Evolutionary conservation across 306 rosid species (phyloP).

Genomic region (Inga laurina): DNA sequence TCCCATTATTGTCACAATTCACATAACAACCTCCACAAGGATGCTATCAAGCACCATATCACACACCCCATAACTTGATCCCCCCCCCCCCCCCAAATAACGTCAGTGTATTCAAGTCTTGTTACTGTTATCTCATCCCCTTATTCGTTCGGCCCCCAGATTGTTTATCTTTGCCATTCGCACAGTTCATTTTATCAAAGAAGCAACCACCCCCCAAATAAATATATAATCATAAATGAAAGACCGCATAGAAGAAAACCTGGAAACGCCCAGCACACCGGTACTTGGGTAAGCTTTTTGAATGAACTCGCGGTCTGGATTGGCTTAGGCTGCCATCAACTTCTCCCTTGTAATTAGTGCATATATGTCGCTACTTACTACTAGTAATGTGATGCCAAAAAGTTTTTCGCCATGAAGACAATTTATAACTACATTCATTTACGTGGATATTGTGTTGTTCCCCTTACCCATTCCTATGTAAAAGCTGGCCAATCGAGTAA

Average conservation of each 20-base stretch:
- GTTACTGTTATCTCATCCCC: not conserved
- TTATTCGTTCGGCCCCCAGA: constrained; percentile 33
- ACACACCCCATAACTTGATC: not conserved
- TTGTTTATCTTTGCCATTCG: constrained; percentile 40
- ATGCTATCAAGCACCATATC: not conserved
- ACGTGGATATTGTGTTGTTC: not conserved
- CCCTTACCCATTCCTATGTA: not conserved
- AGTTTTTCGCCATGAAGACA: not conserved
- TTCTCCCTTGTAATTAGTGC: not conserved
- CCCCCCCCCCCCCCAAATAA: constrained; percentile 12
- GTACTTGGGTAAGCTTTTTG: not conserved
- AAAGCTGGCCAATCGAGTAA: not conserved
- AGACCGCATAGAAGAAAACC: not conserved
- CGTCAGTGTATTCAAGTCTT: constrained; percentile 36
- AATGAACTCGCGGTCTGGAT: not conserved
- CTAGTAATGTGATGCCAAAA: not conserved
- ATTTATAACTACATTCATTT: not conserved
- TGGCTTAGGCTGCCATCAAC: not conserved
- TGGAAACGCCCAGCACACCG: too few species aligned
- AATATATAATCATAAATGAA: not conserved
- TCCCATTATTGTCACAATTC: not conserved
- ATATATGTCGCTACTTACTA: not conserved
- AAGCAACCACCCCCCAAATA: not conserved
- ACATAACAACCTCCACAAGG: constrained; percentile 2
- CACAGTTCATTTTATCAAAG: not conserved